Base-by-base conservation (phyloP, 495 filamentous ascomycete genomes). In the Collariella sp. region DNA sequence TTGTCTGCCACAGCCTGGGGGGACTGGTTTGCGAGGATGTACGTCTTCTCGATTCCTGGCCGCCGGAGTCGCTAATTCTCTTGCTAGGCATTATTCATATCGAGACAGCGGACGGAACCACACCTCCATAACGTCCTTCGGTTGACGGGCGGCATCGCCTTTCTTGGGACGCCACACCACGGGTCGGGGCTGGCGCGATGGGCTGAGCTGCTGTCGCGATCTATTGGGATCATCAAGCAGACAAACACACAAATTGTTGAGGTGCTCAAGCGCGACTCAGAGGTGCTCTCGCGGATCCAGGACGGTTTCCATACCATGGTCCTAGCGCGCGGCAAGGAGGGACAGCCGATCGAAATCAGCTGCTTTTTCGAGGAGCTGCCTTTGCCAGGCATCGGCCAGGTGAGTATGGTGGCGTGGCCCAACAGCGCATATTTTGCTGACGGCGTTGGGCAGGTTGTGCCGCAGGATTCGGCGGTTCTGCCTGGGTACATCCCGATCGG, bases 21-120 rank as follows among this genome's bases (percentile, higher is more conserved):
- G 72, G 74, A 34, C 62, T 77, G 0, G 70, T 77, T 0, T 70
- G 65, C 50, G 57, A 76, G 44, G 53, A 63, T 61, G 63, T 63
- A 51, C 11, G 60, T 4, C 38, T 43, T 26, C 44, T 33, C n/a
- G n/a, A n/a, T 13, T 33, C 26, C 29, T 18, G 26, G 12, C 7
- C 26, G 10, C 12, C 23, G 13, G 3, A 46, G 36, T 20, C 29
- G 45, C 44, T 56, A 12, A 56, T 35, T 42, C 45, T 20, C 5
- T 50, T 12, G 4, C 3, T 22, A 63, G 55, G 55, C 58, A 1
- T 54, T 64, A 26, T 11, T 56, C 13, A 58, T 0, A 22, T 60
- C 57, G 13, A 58, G 24, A 53, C 7, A 53, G 46, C 54, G 61
- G 36, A 26, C 33, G 29, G 67, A 67, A 26, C 23, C 5, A 41